These are phyloP conservation scores for Eimeria maxima DNA, from an alignment of 169 alveolate genomes.

Conservation along the genomic window DNA sequence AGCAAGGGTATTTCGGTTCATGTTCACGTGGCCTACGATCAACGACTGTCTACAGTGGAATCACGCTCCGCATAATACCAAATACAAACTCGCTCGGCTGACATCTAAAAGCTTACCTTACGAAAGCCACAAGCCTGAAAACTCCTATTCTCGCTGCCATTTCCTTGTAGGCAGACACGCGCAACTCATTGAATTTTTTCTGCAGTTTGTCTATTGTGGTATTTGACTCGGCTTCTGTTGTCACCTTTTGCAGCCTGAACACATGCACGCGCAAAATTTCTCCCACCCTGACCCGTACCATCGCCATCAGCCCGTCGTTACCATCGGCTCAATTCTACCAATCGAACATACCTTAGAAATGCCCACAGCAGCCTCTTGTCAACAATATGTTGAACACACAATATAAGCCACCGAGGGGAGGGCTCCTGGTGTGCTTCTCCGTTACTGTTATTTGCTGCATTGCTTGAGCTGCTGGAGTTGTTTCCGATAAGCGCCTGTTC, in stretches of 20 bases:
- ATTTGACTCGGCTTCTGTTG: constrained; percentile 65
- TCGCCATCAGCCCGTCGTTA: background rate
- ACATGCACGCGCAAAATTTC: background rate
- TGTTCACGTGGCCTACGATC: background rate
- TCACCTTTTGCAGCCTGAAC: constrained; percentile 69
- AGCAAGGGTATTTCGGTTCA: too few species aligned
- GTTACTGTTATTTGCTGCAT: background rate
- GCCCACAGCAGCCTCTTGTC: constrained; percentile 66
- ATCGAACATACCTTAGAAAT: constrained; percentile 30
- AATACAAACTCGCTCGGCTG: background rate
- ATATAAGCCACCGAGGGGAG: constrained; percentile 24
- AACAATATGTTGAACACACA: constrained; percentile 27
- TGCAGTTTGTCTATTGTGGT: constrained; percentile 70
- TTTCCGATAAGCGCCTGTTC: constrained; percentile 75
- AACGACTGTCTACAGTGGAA: background rate
- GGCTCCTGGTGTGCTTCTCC: background rate
- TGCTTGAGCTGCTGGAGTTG: background rate
- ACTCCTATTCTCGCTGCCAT: constrained; percentile 63
- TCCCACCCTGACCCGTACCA: background rate
- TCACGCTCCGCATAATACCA: background rate
- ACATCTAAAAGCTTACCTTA: background rate
- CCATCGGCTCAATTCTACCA: background rate
- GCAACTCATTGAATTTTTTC: constrained; percentile 78
- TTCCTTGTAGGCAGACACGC: constrained; percentile 79
- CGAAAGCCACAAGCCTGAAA: constrained; percentile 44